Conservation (phyloP, 1,139 yeast species). For the Candida frijolesensis region DNA sequence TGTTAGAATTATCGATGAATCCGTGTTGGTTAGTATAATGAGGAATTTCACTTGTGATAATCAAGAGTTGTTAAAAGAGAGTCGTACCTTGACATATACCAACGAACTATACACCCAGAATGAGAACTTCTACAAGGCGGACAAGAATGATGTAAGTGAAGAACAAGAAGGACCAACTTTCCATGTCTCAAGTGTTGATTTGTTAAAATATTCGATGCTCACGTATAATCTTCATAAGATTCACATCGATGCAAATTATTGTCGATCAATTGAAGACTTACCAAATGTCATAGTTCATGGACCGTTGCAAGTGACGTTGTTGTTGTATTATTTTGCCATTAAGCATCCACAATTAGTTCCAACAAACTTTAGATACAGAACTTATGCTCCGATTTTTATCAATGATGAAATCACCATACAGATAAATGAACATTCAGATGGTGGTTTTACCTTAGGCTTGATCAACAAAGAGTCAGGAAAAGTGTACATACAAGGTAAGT, state of each 20-base stretch:
- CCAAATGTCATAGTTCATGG: constrained; percentile 75
- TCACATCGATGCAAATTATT: constrained; percentile 66
- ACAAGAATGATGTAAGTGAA: neutral
- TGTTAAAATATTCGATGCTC: constrained; percentile 62
- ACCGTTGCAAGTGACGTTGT: constrained; percentile 67
- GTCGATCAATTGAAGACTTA: constrained; percentile 56
- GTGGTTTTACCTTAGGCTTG: constrained; percentile 9
- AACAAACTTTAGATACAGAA: constrained; percentile 46
- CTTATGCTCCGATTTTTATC: constrained; percentile 41
- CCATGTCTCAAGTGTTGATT: constrained; percentile 14
- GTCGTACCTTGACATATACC: constrained; percentile 40
- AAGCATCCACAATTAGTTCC: constrained; percentile 20
- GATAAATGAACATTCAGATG: neutral
- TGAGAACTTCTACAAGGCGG: neutral
- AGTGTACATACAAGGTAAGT: constrained; percentile 15
- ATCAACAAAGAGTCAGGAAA: constrained; percentile 9
- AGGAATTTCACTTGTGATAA: constrained; percentile 32
- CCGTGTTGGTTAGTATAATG: constrained; percentile 46
- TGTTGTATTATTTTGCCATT: constrained; percentile 51
- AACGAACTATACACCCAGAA: constrained; percentile 23
- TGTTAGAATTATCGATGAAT: constrained; percentile 35
- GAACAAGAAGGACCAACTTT: neutral
- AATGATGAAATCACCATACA: constrained; percentile 14
- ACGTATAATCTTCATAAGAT: constrained; percentile 83
- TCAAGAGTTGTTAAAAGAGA: constrained; percentile 25